Base-by-base conservation (phyloP, 169 alveolate species). In the Plasmodium berghei region DNA sequence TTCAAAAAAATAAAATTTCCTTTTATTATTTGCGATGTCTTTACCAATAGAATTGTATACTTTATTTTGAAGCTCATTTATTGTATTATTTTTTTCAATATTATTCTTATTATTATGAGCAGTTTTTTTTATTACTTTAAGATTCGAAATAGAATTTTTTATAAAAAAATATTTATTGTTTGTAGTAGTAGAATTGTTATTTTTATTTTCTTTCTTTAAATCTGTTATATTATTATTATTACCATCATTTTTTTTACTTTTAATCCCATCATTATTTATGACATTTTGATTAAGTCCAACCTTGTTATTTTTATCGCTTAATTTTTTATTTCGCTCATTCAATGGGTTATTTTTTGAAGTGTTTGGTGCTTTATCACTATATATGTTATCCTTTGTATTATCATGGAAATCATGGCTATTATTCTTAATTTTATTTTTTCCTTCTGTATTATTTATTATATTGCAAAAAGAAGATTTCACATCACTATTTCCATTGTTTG, bases 1-100 rank as follows among this genome's bases (percentile, higher is more conserved):
- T 28, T 83, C 90, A 55, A 83, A 83, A 56, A 66, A 83, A 18
- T 67, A 20, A 16, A 83, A 34, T 83, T 83, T 83, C 70, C 90
- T 83, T 69, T 83, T 83, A 28, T 28, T 6, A 42, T 18, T 63
- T 26, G 6, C 10, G n/a, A 24, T 42, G 5, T n/a, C 70, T 75
- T 22, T 48, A 10, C 24, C 49, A 61, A 10, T 14, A 28, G 10
- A 16, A 40, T 16, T 67, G 62, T 22, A 16, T 22, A 54, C n/a
- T 40, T 80, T 28, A 18, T 64, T 55, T 58, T 73, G 34, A 9
- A 12, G 2, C 9, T 14, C 22, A 10, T n/a, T 74, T n/a, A 46
- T 63, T 16, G 18, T 16, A 34, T 0, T 24, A 20, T 14, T 18
- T 42, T 59, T 71, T 14, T 9, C 12, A 63, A 24, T 54, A 9